These are phyloP conservation scores for Lentinula edodes DNA, from an alignment of 768 basidiomycete species.

Conservation along the genomic window DNA sequence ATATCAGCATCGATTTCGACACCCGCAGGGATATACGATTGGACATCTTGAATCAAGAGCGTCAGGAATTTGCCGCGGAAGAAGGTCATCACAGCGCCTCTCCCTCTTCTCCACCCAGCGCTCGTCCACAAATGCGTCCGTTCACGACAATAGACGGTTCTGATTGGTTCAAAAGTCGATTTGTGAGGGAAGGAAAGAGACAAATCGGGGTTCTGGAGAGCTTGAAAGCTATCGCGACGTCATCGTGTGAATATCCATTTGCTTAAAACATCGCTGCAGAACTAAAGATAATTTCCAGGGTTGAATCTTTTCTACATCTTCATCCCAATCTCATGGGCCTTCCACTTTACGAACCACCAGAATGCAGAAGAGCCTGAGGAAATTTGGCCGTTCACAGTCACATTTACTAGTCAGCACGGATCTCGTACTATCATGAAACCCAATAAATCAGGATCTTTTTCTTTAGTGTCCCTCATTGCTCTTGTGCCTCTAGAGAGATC, in stretches of 20 bases:
- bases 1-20: neutral
- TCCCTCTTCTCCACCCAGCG: neutral
- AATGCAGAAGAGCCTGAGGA: constrained; percentile 1
- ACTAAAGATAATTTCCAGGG: constrained; percentile 28
- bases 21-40: neutral
- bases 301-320: constrained; percentile 54
- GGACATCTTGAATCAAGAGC: neutral
- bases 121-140: neutral
- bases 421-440: neutral
- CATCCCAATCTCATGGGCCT: constrained; percentile 59
- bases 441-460: neutral
- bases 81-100: neutral
- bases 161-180: neutral
- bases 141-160: neutral
- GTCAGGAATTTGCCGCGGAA: neutral
- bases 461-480: constrained; percentile 54
- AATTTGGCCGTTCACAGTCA: constrained; percentile 27
- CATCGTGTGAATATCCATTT: constrained; percentile 23
- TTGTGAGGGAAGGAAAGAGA: constrained; percentile 30
- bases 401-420: constrained; percentile 34
- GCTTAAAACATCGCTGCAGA: neutral
- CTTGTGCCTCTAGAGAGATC: constrained; percentile 62
- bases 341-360: constrained; percentile 33
- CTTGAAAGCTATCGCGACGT: constrained; percentile 37
- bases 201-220: constrained; percentile 39